phyloP scores from a whole-genome alignment of 495 filamentous ascomycete species.

The Cryomyces antarcticus region DNA sequence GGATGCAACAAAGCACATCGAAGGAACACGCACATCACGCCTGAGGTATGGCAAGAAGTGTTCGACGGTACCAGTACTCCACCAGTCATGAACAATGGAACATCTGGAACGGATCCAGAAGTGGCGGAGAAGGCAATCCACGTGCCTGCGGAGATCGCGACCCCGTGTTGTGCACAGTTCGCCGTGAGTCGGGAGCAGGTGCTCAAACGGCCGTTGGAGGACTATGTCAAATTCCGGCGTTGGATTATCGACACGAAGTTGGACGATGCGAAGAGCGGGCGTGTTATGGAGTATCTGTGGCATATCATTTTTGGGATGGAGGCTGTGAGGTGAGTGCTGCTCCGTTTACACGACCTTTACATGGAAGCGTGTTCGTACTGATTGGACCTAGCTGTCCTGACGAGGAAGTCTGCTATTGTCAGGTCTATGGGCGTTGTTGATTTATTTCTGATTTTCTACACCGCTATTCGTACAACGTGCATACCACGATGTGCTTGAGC shows the following conservation, averaged over 20 bases:
- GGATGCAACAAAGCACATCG: slow-evolving; percentile 18
- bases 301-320: slow-evolving; percentile 39
- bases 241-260: slow-evolving; percentile 45
- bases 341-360: too few species aligned
- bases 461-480: too few species aligned
- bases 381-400: too few species aligned
- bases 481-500: too few species aligned
- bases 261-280: slow-evolving; percentile 34
- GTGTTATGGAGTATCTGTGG: slow-evolving; percentile 59
- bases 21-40: slow-evolving; percentile 10
- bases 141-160: slow-evolving; percentile 1
- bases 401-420: too few species aligned
- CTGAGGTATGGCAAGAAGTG: background rate
- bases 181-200: slow-evolving; percentile 37
- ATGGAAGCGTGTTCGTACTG: too few species aligned
- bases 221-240: slow-evolving; percentile 32
- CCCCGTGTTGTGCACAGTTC: slow-evolving; percentile 54
- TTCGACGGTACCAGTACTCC: slow-evolving; percentile 20
- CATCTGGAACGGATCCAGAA: too few species aligned
- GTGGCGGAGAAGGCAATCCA: too few species aligned
- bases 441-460: too few species aligned
- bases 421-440: too few species aligned
- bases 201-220: slow-evolving; percentile 22
- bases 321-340: slow-evolving; percentile 3
- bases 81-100: slow-evolving; percentile 19